Base-by-base conservation (phyloP, 2,329 filamentous ascomycete genomes). In the Thermochaetoides dissita region DNA sequence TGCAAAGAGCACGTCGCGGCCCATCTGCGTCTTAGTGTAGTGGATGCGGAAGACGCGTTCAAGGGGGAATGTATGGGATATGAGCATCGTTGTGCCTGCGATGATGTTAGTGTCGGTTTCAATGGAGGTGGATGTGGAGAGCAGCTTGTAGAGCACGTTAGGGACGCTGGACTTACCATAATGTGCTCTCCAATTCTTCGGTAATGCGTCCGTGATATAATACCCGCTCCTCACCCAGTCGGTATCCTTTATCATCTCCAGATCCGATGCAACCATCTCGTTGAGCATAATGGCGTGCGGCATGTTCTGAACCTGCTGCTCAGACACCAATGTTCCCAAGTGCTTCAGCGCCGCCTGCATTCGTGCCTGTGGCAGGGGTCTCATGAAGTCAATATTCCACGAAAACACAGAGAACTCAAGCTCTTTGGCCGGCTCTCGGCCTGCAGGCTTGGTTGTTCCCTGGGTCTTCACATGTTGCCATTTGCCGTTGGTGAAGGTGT, bases 1-100 rank as follows among this genome's bases (percentile, higher is more conserved):
- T n/a, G 74, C 62, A 42, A 76, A 75, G 1, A 75, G 54, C 3
- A 59, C 72, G 50, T 77, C 73, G 6, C 72, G 61, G 36, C 66
- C 63, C 62, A 74, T 72, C 8, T 54, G 53, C 2, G 69, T 70
- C 12, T 59, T 51, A 37, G 60, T 61, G 41, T 72, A 74, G 32
- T 65, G 63, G 1, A 76, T 63, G 6, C 74, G 65, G 45, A 74
- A 76, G 17, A 66, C 63, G 0, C 55, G 51, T 0, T 55, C 46
- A 40, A 76, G 58, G 6, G 56, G 52, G 6, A 76, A 51, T 3
- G 63, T 57, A n/a, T 56, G 57, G 43, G 73, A 69, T 1, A 76
- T 49, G 8, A 77, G 60, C 1, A 64, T 73, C 6, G 60, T 63
- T 0, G 73, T 77, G 5, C 72, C 73, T 49, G 36, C 24, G 36